phyloP scores from a whole-genome alignment of 345 rosid genomes.

The Citrus maxima region DNA sequence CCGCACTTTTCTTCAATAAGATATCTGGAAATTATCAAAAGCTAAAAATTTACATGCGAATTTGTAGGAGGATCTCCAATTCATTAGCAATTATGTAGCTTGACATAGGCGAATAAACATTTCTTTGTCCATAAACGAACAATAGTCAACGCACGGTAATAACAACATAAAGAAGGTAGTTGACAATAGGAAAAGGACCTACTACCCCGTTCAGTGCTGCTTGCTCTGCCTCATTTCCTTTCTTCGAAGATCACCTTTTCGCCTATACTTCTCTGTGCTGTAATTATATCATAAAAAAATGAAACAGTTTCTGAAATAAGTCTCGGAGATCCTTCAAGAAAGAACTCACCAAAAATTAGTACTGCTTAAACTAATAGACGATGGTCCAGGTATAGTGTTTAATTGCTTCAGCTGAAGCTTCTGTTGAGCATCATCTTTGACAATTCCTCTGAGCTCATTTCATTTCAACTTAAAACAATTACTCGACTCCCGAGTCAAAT shows the following conservation, averaged over 20 bases:
- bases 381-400: too few species aligned
- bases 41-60: neutral
- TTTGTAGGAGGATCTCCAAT: neutral
- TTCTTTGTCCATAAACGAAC: neutral
- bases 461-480: too few species aligned
- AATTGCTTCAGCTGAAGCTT: too few species aligned
- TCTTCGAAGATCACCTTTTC: slow-evolving; percentile 73
- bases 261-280: slow-evolving; percentile 89
- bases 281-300: slow-evolving; percentile 68
- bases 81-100: neutral
- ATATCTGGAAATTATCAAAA: slow-evolving; percentile 48
- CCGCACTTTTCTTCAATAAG: slow-evolving; percentile 78
- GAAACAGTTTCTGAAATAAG: neutral
- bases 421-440: too few species aligned
- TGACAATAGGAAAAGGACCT: slow-evolving; percentile 13
- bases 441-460: too few species aligned
- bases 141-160: neutral
- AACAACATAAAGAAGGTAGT: neutral
- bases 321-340: neutral
- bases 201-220: slow-evolving; percentile 65
- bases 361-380: neutral
- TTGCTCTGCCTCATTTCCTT: slow-evolving; percentile 77
- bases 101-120: neutral
- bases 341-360: neutral
- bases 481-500: too few species aligned